phyloP scores from a whole-genome alignment of 2,329 filamentous ascomycete species.

The Aspergillus sp. region DNA sequence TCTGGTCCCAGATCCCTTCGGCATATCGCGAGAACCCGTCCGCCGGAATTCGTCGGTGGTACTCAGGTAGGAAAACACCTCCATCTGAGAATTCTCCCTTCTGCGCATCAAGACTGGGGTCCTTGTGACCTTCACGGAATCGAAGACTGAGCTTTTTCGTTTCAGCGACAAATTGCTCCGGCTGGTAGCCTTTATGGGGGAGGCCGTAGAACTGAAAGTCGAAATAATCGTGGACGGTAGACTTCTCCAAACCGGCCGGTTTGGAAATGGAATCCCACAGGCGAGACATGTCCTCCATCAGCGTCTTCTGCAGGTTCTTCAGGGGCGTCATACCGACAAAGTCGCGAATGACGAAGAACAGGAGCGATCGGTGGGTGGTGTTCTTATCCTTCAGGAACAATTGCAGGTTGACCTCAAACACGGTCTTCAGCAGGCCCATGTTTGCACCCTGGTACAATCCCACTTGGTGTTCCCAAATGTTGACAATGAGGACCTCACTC shows the following conservation, averaged over 20 bases:
- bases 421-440: constrained; percentile 97
- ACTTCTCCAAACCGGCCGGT: constrained; percentile 80
- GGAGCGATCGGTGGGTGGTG: constrained; percentile 80
- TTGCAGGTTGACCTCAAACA: constrained; percentile 97
- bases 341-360: constrained; percentile 99
- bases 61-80: constrained; percentile 86
- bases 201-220: constrained; percentile 96
- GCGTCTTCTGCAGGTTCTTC: constrained; percentile 81
- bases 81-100: constrained; percentile 71
- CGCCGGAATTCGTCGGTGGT: constrained; percentile 91
- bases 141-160: constrained; percentile 75
- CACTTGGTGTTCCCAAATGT: constrained; percentile 99
- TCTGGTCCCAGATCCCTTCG: constrained; percentile 95
- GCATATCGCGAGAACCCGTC: constrained; percentile 96
- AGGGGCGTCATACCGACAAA: constrained; percentile 91
- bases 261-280: constrained; percentile 95
- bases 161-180: constrained; percentile 81
- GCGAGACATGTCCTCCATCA: constrained; percentile 84
- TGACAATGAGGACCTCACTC: constrained; percentile 96
- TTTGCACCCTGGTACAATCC: constrained; percentile 97
- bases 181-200: constrained; percentile 94
- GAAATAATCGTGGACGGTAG: constrained; percentile 94
- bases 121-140: constrained; percentile 78
- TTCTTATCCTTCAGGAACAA: constrained; percentile 93
- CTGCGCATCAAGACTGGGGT: constrained; percentile 60